These are phyloP conservation scores for Lentinula novae-zelandiae DNA, from an alignment of 1,284 basidiomycete genomes.

Conservation along the genomic window DNA sequence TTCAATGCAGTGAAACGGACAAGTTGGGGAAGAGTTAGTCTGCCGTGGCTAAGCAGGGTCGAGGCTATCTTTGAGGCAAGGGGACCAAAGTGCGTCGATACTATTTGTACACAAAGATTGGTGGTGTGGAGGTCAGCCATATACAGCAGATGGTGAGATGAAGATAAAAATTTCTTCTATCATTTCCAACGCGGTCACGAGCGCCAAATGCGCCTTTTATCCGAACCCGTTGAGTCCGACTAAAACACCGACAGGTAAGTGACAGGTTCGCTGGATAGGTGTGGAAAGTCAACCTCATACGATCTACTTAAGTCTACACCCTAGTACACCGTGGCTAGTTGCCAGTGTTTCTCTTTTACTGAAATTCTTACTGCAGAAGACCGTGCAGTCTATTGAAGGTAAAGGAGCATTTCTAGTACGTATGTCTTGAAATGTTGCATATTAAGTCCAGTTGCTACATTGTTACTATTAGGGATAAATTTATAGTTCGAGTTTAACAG, in stretches of 20 bases:
- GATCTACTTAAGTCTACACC: no score
- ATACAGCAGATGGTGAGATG: neutral
- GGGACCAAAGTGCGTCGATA: constrained; percentile 13
- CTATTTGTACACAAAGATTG: constrained; percentile 13
- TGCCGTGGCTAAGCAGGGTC: constrained; percentile 76
- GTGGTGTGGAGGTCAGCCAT: constrained; percentile 9
- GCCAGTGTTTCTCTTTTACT: no score
- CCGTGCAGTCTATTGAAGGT: no score
- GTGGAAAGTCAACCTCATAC: no score
- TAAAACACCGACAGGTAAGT: no score
- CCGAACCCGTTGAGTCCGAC: no score
- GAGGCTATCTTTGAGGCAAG: constrained; percentile 13
- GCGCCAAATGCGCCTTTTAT: neutral
- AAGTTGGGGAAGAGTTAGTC: constrained; percentile 71
- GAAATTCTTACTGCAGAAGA: no score
- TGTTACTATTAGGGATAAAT: neutral
- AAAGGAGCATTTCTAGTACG: no score
- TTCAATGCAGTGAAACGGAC: constrained; percentile 66
- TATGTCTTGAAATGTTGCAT: no score
- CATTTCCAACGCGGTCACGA: neutral
- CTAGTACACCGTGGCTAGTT: no score
- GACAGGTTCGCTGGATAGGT: no score
- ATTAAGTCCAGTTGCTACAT: no score
- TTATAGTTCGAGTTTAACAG: neutral
- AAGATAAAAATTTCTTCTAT: neutral